A percentile compares a stretch with the other conserved stretches of the same genome.
These are phyloP conservation scores for Macrophomina pseudophaseolina DNA, from an alignment of 2,329 filamentous ascomycete genomes.

Conservation along the genomic window DNA sequence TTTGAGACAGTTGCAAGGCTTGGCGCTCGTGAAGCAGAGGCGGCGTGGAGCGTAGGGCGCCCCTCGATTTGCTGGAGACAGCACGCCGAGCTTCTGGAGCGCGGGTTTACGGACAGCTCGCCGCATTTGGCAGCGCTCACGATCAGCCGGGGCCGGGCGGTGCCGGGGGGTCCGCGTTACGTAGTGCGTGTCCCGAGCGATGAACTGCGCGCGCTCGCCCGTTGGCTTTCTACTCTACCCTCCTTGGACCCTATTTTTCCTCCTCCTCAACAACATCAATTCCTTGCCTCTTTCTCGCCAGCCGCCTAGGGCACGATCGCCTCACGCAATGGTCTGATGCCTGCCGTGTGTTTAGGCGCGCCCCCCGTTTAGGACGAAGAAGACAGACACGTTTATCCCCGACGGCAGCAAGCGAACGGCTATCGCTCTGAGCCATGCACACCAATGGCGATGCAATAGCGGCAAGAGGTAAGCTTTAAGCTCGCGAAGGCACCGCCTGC, in stretches of 20 bases:
- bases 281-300: not conserved
- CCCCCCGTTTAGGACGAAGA: not conserved
- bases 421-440: constrained; percentile 19
- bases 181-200: not conserved
- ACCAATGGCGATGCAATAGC: constrained; percentile 7
- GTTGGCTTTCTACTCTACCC: not conserved
- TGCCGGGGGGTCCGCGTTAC: constrained; percentile 12
- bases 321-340: constrained; percentile 12
- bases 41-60: not conserved
- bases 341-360: not conserved
- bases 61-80: constrained; percentile 5
- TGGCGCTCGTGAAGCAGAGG: not conserved
- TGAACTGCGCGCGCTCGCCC: constrained; percentile 5
- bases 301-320: not conserved
- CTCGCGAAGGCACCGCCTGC: not conserved
- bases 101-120: too few relatives aligned
- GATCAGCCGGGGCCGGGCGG: not conserved
- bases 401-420: not conserved
- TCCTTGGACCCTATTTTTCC: constrained; percentile 5
- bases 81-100: constrained; percentile 12
- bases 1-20: not conserved
- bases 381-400: not conserved
- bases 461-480: constrained; percentile 11
- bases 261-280: not conserved
- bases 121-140: not conserved